phyloP scores from a whole-genome alignment of 192 early-diverging fungal species.

The Podochytrium sp. region DNA sequence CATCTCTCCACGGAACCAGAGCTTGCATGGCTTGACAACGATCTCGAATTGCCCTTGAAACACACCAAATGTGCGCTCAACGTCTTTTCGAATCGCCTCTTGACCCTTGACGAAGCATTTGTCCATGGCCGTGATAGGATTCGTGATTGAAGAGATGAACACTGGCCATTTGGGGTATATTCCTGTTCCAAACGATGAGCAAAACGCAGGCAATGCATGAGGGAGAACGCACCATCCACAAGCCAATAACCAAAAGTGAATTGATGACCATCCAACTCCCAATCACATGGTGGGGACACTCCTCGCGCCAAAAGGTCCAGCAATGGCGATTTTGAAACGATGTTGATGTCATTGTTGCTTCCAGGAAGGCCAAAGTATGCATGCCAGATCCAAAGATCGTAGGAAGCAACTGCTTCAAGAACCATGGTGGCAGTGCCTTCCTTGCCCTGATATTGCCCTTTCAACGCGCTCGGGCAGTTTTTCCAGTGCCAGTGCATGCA shows the following conservation, averaged over 20 bases:
- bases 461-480: not conserved
- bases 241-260: not conserved
- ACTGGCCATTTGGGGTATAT: not conserved
- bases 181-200: too few relatives aligned
- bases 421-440: slow-evolving; percentile 21
- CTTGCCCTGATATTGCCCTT: slow-evolving; percentile 24
- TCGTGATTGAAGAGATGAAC: not conserved
- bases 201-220: too few relatives aligned
- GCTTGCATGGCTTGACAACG: not conserved
- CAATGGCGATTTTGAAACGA: slow-evolving; percentile 9
- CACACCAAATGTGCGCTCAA: not conserved
- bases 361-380: slow-evolving; percentile 33
- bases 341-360: slow-evolving; percentile 31
- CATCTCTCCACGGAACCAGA: not conserved
- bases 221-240: not conserved
- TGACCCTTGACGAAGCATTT: not conserved
- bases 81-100: not conserved
- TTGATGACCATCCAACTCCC: not conserved
- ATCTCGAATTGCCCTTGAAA: not conserved
- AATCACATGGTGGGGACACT: not conserved
- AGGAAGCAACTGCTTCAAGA: slow-evolving; percentile 26
- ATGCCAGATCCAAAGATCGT: slow-evolving; percentile 37
- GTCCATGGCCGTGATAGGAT: not conserved
- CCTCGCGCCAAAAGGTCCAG: not conserved
- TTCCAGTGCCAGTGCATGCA: slow-evolving; percentile 13